These are phyloP conservation scores for Ustilago trichophora DNA, from an alignment of 1,284 basidiomycete genomes.

Conservation along the genomic window DNA sequence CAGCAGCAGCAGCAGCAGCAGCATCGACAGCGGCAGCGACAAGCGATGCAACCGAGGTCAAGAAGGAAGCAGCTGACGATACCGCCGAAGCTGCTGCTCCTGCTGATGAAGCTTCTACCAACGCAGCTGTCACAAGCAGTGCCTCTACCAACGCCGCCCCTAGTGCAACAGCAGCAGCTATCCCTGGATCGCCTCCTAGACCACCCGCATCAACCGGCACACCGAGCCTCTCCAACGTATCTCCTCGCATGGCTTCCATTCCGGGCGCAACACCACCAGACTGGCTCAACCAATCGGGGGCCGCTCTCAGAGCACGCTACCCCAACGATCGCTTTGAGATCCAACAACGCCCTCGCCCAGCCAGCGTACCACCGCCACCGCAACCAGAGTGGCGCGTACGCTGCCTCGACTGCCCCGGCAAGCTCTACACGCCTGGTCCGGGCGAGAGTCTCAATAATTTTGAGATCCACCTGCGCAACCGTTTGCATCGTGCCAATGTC, in stretches of 20 bases:
- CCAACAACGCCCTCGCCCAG: conserved; percentile 36
- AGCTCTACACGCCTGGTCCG: conserved; percentile 92
- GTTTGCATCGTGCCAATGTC: conserved; percentile 72
- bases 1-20: no score
- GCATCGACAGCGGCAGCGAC: no score
- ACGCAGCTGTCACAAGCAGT: conserved; percentile 8
- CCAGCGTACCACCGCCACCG: conserved; percentile 38
- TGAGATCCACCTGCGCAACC: conserved; percentile 87
- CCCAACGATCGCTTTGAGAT: conserved; percentile 79
- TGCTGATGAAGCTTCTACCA: conserved; percentile 1
- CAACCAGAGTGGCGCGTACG: conserved; percentile 84
- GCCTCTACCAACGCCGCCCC: no score
- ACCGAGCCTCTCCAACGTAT: conserved; percentile 21
- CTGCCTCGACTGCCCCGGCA: conserved; percentile 92
- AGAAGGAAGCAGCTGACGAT: conserved; percentile 16
- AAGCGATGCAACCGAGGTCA: not conserved
- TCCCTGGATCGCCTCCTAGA: conserved; percentile 67
- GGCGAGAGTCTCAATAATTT: conserved; percentile 89
- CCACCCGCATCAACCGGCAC: conserved; percentile 1
- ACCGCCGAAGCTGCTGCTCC: conserved; percentile 3
- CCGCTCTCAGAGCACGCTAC: conserved; percentile 77
- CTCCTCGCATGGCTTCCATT: conserved; percentile 27
- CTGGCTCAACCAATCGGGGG: conserved; percentile 77
- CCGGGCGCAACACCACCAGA: conserved; percentile 68
- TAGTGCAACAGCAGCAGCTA: conserved; percentile 52